Base-by-base conservation (phyloP, 345 rosid species). In the Aegle marmelos region DNA sequence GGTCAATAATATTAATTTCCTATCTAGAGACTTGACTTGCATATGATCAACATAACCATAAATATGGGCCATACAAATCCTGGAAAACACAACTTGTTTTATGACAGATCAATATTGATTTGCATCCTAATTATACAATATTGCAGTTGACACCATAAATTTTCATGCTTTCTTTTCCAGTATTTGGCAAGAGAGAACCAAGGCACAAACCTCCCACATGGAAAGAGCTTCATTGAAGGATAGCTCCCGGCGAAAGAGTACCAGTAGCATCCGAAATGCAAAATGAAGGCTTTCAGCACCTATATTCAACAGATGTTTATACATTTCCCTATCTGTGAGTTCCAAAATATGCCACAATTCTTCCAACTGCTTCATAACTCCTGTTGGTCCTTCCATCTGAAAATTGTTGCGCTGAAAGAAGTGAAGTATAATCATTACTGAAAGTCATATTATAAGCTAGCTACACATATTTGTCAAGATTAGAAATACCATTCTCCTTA, bases 231-330 rank as follows among this genome's bases (percentile, higher is more conserved):
- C 97, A 68, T 73, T 59, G 66, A 94, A 94, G 79, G 97, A 86
- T 76, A 94, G 78, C 79, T 93, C 98, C 25, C 95, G 84, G 8
- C 97, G 95, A 79, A 93, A 94, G 76, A 93, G 90, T 69, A 94
- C 98, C 78, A 94, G 85, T 78, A 94, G 88, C 97, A 94, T 94
- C 57, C 91, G 92, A 81, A 94, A 94, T 27, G 98, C 98, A 88
- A 94, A 94, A 89, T 93, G 98, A 76, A 94, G 97, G 84, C 97
- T 93, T 88, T 94, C 97, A 84, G 97, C 94, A 78, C 97, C 98
- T 70, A 93, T 94, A 70, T 80, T 87, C 9, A 91, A 88, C 58
- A 94, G 81, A 83, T 94, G 98, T 67, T 90, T 78, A 77, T 87
- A 94, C 16, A 94, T 89, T 88, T 93, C 95, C 82, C 87, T 88